Conservation (phyloP, 495 filamentous ascomycete genomes). For the Terfezia boudieri region DNA sequence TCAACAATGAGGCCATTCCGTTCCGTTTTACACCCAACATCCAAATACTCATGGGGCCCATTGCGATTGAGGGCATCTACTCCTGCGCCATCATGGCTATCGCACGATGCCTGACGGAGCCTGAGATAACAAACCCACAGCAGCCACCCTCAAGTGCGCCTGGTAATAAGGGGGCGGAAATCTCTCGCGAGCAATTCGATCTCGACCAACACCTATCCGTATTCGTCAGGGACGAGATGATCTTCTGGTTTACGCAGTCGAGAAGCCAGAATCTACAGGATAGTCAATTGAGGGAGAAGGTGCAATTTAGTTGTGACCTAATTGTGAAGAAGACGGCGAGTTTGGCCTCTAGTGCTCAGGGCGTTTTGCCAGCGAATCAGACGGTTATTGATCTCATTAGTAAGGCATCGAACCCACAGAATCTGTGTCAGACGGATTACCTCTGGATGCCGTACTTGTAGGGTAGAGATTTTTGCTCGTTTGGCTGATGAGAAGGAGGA, state of each 20-base stretch:
- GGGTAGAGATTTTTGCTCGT: background rate
- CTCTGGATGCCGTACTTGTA: conserved; percentile 96
- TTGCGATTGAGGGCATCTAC: conserved; percentile 89
- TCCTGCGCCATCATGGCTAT: conserved; percentile 83
- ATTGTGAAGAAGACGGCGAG: conserved; percentile 75
- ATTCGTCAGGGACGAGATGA: conserved; percentile 94
- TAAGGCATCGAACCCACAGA: conserved; percentile 64
- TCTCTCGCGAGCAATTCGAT: conserved; percentile 29
- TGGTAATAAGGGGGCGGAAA: conserved; percentile 1
- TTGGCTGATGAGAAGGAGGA: background rate
- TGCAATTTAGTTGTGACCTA: conserved; percentile 67
- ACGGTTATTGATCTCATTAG: conserved; percentile 82
- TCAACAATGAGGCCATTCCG: conserved; percentile 79
- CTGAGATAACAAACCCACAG: conserved; percentile 27
- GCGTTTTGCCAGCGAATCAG: conserved; percentile 78
- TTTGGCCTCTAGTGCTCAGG: conserved; percentile 37
- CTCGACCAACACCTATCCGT: conserved; percentile 79
- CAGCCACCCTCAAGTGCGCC: background rate
- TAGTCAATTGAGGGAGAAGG: conserved; percentile 56
- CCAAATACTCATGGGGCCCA: conserved; percentile 82
- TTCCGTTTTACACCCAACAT: conserved; percentile 96
- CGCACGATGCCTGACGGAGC: conserved; percentile 83
- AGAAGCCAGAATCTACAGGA: conserved; percentile 26
- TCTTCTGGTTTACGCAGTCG: conserved; percentile 69
- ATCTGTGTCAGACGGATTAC: conserved; percentile 62